A percentile compares a stretch with the other conserved stretches of the same genome.
Conservation (phyloP, 1,284 basidiomycete genomes). For the Exsudoporus floridanus region DNA sequence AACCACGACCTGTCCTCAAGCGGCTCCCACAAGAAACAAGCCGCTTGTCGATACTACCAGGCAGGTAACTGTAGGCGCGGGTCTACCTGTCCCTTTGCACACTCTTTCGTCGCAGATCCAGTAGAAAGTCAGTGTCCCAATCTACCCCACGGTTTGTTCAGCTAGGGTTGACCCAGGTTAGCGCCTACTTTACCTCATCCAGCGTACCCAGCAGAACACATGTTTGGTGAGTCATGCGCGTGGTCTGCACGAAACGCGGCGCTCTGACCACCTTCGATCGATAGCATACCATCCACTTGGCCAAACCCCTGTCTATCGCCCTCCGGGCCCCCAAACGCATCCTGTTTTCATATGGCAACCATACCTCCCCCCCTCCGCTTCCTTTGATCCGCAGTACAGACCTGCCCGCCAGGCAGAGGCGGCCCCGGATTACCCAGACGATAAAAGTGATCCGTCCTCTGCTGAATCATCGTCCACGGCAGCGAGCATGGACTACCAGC, state of each 20-base stretch:
- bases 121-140: conserved; percentile 15
- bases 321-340: conserved; percentile 13
- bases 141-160: not conserved
- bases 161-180: conserved; percentile 13
- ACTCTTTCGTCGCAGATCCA: conserved; percentile 11
- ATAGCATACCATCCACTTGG: conserved; percentile 20
- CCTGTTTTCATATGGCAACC: conserved; percentile 30
- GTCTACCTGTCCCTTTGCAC: conserved; percentile 27
- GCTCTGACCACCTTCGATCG: conserved; percentile 8
- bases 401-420: conserved; percentile 6
- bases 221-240: conserved; percentile 19
- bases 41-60: conserved; percentile 27
- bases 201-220: conserved; percentile 15
- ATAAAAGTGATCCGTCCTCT: conserved; percentile 33
- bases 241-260: not conserved
- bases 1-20: conserved; percentile 2
- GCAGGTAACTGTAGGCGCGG: conserved; percentile 32
- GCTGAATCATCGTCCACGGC: conserved; percentile 19
- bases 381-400: conserved; percentile 21
- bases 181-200: conserved; percentile 10
- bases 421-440: conserved; percentile 21
- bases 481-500: conserved; percentile 13
- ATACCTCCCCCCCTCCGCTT: conserved; percentile 14
- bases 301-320: conserved; percentile 24
- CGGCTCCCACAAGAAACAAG: conserved; percentile 9